A percentile compares a stretch with the other conserved stretches of the same genome.
Conservation (phyloP, 345 rosid species). For the Populus pruinosa region DNA sequence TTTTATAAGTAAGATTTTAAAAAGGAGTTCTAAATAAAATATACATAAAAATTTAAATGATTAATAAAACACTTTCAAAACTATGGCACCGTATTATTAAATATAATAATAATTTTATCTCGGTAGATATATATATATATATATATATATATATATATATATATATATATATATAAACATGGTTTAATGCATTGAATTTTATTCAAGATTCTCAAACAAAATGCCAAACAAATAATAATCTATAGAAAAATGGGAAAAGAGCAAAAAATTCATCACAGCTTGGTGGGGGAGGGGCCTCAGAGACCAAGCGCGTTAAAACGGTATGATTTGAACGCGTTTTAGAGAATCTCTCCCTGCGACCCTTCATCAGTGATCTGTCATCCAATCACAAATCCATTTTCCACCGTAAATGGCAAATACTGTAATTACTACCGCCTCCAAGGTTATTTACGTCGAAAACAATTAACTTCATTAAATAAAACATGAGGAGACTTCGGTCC, state of each 20-base stretch:
- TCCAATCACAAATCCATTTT: neutral
- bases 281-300: neutral
- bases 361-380: neutral
- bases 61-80: too few species aligned
- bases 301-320: neutral
- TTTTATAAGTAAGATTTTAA: too few species aligned
- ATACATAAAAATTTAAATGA: too few species aligned
- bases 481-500: neutral
- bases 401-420: neutral
- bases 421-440: neutral
- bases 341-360: neutral
- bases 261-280: neutral
- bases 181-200: too few species aligned
- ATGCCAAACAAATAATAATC: neutral
- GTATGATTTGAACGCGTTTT: neutral
- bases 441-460: neutral
- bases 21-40: too few species aligned
- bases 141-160: too few species aligned
- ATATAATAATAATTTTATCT: too few species aligned
- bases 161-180: too few species aligned
- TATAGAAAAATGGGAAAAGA: neutral
- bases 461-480: too few species aligned
- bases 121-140: too few species aligned
- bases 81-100: too few species aligned
- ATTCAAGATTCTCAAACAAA: neutral